Conservation (phyloP, 2,329 filamentous ascomycete species). For the Xylariales sp. region DNA sequence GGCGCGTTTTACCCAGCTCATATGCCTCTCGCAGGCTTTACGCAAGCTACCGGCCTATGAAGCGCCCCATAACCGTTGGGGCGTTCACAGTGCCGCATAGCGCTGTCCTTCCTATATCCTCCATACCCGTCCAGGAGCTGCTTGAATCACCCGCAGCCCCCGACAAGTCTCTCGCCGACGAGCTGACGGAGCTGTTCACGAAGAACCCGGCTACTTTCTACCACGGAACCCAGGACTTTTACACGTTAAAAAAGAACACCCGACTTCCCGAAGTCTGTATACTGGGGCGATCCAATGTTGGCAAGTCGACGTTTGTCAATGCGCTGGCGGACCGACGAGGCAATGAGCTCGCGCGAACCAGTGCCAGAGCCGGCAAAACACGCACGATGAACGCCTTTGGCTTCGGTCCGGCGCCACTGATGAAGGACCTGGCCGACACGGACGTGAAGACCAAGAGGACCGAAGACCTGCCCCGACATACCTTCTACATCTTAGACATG, state of each 20-base stretch:
- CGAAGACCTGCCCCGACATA: constrained; percentile 38
- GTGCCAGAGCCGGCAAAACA: constrained; percentile 47
- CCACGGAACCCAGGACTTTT: constrained; percentile 29
- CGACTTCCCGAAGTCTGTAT: constrained; percentile 64
- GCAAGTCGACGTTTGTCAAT: constrained; percentile 87
- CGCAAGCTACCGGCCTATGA: constrained; percentile 3
- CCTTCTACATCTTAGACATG: constrained; percentile 46
- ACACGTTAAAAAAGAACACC: constrained; percentile 46
- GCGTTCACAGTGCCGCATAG: constrained; percentile 23
- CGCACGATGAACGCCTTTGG: constrained; percentile 53
- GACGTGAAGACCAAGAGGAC: constrained; percentile 16
- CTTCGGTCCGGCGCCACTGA: constrained; percentile 35
- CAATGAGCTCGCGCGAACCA: constrained; percentile 40
- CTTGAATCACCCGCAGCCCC: constrained; percentile 20
- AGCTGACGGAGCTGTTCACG: constrained; percentile 19
- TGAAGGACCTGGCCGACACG: constrained; percentile 18
- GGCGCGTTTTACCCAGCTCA: not conserved
- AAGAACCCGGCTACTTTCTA: constrained; percentile 19
- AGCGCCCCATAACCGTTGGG: constrained; percentile 17
- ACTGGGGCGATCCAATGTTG: constrained; percentile 83
- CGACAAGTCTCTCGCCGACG: constrained; percentile 17
- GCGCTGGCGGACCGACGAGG: constrained; percentile 63
- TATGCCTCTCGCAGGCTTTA: constrained; percentile 1
- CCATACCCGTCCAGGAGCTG: constrained; percentile 24
- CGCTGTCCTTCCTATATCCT: constrained; percentile 13